Conservation (phyloP, 257 asterid species). For the Gentiana straminea region DNA sequence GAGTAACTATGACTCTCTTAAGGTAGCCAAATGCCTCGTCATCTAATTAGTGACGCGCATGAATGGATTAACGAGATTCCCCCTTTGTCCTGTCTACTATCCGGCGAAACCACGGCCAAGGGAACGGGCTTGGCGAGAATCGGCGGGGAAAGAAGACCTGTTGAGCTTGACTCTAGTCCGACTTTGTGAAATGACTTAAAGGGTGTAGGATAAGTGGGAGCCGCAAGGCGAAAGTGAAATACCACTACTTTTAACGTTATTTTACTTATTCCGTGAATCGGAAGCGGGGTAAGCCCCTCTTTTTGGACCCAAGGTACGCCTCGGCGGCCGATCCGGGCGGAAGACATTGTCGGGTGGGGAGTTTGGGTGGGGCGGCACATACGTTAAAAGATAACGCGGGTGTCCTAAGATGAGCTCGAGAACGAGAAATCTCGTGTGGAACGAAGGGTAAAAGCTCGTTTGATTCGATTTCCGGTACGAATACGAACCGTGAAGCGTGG, state of each 20-base stretch:
- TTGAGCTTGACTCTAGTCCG: constrained; percentile 60
- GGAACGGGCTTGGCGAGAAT: no score
- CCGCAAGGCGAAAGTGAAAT: constrained; percentile 27
- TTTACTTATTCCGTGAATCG: constrained; percentile 76
- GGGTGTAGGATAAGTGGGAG: constrained; percentile 22
- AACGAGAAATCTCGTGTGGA: no score
- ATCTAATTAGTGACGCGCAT: no score
- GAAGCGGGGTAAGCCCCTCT: constrained; percentile 59
- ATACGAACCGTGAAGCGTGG: no score
- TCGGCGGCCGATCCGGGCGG: constrained; percentile 7
- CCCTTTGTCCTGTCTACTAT: no score
- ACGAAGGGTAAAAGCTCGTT: no score
- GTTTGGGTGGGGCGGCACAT: constrained; percentile 6
- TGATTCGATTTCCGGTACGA: no score
- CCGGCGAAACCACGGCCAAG: no score
- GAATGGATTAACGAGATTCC: no score
- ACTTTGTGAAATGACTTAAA: constrained; percentile 41
- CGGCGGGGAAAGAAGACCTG: no score
- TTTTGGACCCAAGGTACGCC: constrained; percentile 33
- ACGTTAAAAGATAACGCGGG: constrained; percentile 13
- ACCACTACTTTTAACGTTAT: constrained; percentile 84
- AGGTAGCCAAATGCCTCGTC: no score
- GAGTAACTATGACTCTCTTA: no score
- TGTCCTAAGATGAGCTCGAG: constrained; percentile 12
- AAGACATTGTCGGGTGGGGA: constrained; percentile 5